These are phyloP conservation scores for Casuarina glauca DNA, from an alignment of 306 rosid genomes.

Conservation along the genomic window DNA sequence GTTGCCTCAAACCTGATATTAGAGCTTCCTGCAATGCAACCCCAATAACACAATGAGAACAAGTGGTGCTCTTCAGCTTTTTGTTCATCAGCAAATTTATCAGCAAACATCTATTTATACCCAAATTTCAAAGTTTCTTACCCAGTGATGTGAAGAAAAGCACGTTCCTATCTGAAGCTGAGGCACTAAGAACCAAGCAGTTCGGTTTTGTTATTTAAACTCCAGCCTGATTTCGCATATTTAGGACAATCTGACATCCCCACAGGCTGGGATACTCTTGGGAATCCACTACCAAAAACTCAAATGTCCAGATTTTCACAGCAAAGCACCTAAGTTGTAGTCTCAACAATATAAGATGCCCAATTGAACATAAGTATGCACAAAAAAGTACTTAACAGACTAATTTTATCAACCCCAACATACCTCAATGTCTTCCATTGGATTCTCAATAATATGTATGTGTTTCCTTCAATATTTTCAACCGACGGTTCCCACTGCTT, in stretches of 20 bases:
- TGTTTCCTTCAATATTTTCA: constrained; percentile 81
- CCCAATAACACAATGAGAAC: constrained; percentile 70
- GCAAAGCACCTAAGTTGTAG: constrained; percentile 57
- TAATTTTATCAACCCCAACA: constrained; percentile 11
- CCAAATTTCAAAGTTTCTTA: constrained; percentile 33
- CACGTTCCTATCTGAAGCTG: constrained; percentile 77
- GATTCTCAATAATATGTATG: constrained; percentile 64
- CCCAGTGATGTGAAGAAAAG: constrained; percentile 75
- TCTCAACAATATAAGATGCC: constrained; percentile 28
- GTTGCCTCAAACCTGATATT: constrained; percentile 46
- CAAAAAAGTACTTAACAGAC: constrained; percentile 26
- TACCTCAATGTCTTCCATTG: constrained; percentile 90
- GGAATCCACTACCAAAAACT: constrained; percentile 70
- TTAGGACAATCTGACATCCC: constrained; percentile 33
- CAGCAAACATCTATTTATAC: constrained; percentile 3
- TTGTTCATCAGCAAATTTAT: constrained; percentile 35
- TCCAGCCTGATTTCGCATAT: constrained; percentile 73
- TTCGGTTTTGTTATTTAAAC: constrained; percentile 58
- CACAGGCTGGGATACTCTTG: constrained; percentile 35
- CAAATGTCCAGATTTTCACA: constrained; percentile 42
- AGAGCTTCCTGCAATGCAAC: constrained; percentile 62
- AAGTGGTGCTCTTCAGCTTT: constrained; percentile 82
- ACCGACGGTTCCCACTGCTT: constrained; percentile 61
- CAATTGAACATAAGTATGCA: constrained; percentile 16
- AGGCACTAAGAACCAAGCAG: constrained; percentile 63